Percentiles rank a stretch among this genome's conserved stretches.
phyloP scores from a whole-genome alignment of 805 yeast genomes.

The Monosporozyma siamensis region DNA sequence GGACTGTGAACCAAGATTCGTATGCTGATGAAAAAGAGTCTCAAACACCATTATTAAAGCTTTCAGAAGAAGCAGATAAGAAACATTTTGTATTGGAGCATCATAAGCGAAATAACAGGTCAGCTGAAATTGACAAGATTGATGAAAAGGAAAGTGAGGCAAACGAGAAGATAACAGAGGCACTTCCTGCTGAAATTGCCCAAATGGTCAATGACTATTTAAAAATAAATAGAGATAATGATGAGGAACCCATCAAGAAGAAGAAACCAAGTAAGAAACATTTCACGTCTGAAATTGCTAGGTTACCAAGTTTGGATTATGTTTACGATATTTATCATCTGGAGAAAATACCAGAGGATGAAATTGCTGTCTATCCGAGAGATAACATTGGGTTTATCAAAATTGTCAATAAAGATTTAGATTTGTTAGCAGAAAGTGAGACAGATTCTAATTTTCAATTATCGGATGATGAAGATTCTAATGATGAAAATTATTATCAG shows the following conservation, averaged over 20 bases:
- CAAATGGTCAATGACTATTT: constrained; percentile 65
- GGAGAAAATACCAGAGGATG: constrained; percentile 54
- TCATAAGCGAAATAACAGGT: constrained; percentile 17
- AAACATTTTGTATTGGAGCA: constrained; percentile 27
- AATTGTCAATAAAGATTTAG: constrained; percentile 33
- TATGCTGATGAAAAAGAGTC: constrained; percentile 22
- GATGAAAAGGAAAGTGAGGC: constrained; percentile 7
- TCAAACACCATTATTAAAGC: constrained; percentile 22
- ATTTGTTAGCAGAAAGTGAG: constrained; percentile 30
- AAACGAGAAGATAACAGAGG: constrained; percentile 10
- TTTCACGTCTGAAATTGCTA: constrained; percentile 12
- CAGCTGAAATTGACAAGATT: constrained; percentile 10
- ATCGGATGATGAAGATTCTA: constrained; percentile 75
- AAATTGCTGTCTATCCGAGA: constrained; percentile 24
- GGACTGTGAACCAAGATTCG: constrained; percentile 35
- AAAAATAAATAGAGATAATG: constrained; percentile 28
- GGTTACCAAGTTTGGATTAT: constrained; percentile 46
- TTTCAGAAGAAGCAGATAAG: constrained; percentile 13
- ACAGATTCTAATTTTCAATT: constrained; percentile 34
- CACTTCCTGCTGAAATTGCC: constrained; percentile 53
- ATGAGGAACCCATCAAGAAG: constrained; percentile 8
- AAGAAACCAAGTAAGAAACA: constrained; percentile 22
- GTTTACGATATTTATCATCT: constrained; percentile 86
- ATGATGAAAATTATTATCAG: constrained; percentile 83
- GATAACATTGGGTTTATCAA: constrained; percentile 33